These are phyloP conservation scores for Ochromonas danica DNA, from an alignment of 108 stramenopile species.

Conservation along the genomic window DNA sequence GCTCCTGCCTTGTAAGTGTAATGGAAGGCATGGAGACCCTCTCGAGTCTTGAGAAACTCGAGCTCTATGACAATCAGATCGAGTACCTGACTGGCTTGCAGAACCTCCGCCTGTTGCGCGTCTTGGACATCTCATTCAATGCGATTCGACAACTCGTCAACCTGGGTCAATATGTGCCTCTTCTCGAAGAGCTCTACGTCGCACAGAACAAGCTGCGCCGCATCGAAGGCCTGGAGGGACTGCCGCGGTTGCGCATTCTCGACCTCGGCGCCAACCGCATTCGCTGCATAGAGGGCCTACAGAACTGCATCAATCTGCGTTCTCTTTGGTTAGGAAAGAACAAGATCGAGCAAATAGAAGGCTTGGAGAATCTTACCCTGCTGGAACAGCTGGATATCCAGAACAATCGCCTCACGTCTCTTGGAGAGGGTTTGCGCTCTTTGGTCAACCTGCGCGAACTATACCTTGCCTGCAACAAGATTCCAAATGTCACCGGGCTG, in stretches of 20 bases:
- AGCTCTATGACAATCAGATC: slow-evolving; percentile 92
- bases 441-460: slow-evolving; percentile 77
- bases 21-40: slow-evolving; percentile 37
- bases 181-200: slow-evolving; percentile 59
- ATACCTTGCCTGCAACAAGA: slow-evolving; percentile 72
- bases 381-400: slow-evolving; percentile 55
- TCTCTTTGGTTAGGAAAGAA: slow-evolving; percentile 96
- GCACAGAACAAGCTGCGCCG: slow-evolving; percentile 93
- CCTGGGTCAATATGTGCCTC: slow-evolving; percentile 64
- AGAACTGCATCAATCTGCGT: slow-evolving; percentile 61
- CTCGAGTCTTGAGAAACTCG: slow-evolving; percentile 49
- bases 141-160: slow-evolving; percentile 77
- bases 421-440: slow-evolving; percentile 68
- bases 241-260: slow-evolving; percentile 72
- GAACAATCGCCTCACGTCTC: slow-evolving; percentile 72
- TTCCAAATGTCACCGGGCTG: slow-evolving; percentile 32
- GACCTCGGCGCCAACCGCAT: slow-evolving; percentile 91
- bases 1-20: slow-evolving; percentile 37
- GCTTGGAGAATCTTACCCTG: slow-evolving; percentile 49
- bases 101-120: slow-evolving; percentile 53
- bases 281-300: slow-evolving; percentile 71
- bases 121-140: slow-evolving; percentile 86
- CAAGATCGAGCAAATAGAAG: slow-evolving; percentile 74
- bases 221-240: slow-evolving; percentile 72
- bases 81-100: slow-evolving; percentile 58